phyloP scores from a whole-genome alignment of 2,329 filamentous ascomycete genomes.

The Coleophoma eucalyptorum region DNA sequence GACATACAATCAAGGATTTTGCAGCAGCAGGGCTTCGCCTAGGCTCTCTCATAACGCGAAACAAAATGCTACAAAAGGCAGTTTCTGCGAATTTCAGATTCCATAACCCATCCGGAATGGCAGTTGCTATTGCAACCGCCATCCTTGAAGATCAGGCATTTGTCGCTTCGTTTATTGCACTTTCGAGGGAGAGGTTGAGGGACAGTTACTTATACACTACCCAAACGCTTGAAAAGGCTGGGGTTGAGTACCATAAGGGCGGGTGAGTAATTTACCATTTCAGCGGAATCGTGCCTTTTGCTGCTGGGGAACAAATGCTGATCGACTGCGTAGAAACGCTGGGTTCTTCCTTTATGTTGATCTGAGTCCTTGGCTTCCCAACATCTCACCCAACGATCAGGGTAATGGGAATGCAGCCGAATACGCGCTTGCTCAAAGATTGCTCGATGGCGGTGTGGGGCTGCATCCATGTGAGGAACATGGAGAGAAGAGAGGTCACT shows the following conservation, averaged over 20 bases:
- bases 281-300: too few species aligned
- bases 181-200: constrained; percentile 34
- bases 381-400: not conserved
- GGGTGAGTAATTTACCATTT: constrained; percentile 1
- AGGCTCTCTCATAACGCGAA: constrained; percentile 30
- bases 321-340: constrained; percentile 4
- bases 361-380: constrained; percentile 16
- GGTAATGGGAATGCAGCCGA: constrained; percentile 3
- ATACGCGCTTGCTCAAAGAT: constrained; percentile 8
- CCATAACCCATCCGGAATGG: constrained; percentile 40
- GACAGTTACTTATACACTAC: constrained; percentile 36
- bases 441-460: constrained; percentile 11
- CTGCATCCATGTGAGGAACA: constrained; percentile 16
- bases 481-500: constrained; percentile 7
- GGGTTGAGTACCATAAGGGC: constrained; percentile 37
- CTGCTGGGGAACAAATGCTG: not conserved
- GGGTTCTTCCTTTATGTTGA: constrained; percentile 8
- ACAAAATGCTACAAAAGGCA: constrained; percentile 27
- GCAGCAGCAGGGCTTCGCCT: constrained; percentile 39
- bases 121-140: constrained; percentile 36
- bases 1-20: constrained; percentile 31
- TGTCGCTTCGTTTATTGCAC: constrained; percentile 37
- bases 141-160: constrained; percentile 44
- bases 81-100: constrained; percentile 39
- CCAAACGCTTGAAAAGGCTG: constrained; percentile 31